Conservation (phyloP, 1,139 yeast species). For the Protomyces lactucae-debilis region DNA sequence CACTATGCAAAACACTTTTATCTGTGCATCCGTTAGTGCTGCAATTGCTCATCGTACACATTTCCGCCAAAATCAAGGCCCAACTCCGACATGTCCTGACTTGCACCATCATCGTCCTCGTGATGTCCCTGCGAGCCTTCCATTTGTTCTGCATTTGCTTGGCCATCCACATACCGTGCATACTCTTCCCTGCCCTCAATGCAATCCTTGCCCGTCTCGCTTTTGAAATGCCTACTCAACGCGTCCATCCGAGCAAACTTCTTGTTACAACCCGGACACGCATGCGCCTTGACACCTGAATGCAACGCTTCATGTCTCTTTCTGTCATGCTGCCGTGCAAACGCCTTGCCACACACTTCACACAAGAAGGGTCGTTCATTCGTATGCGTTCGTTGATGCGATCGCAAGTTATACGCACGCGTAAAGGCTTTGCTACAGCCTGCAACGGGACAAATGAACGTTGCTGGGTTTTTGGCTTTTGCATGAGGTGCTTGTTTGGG, state of each 20-base stretch:
- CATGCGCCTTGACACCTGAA: constrained; percentile 81
- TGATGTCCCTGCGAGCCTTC: neutral
- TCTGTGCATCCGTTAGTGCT: neutral
- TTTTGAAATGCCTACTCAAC: constrained; percentile 83
- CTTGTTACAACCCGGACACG: constrained; percentile 95
- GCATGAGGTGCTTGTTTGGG: constrained; percentile 38
- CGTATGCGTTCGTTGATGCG: constrained; percentile 89
- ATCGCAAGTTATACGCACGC: constrained; percentile 83
- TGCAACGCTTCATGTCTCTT: constrained; percentile 92
- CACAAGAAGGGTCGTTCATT: constrained; percentile 90
- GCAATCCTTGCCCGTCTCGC: constrained; percentile 87
- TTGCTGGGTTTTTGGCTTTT: constrained; percentile 70
- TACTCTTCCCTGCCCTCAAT: constrained; percentile 40
- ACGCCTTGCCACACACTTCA: constrained; percentile 82
- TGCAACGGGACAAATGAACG: constrained; percentile 65
- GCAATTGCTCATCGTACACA: neutral
- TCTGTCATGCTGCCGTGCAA: constrained; percentile 92
- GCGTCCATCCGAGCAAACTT: constrained; percentile 96
- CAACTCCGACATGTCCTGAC: neutral
- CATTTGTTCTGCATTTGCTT: neutral
- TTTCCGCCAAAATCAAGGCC: neutral
- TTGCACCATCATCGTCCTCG: neutral
- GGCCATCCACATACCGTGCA: constrained; percentile 7
- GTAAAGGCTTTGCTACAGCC: constrained; percentile 79
- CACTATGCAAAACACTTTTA: neutral